A percentile compares a stretch with the other conserved stretches of the same genome.
Evolutionary conservation across 345 rosid genomes (phyloP).

Genomic region (Syzygium jambos): DNA sequence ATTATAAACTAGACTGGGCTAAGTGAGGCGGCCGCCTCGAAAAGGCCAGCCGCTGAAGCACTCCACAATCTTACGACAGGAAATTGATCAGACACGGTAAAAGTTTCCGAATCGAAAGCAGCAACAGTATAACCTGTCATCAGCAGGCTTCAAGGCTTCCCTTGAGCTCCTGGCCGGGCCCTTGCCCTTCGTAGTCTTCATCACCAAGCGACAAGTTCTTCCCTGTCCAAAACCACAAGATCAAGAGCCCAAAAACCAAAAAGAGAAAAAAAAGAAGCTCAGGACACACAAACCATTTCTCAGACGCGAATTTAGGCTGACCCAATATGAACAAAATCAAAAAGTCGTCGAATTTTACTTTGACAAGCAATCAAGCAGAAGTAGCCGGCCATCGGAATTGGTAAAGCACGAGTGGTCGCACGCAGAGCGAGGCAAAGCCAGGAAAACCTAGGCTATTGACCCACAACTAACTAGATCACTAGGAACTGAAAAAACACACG

Average conservation of each 20-base stretch:
- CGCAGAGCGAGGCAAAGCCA: not conserved
- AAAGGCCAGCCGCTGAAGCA: not conserved
- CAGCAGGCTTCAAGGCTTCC: constrained; percentile 24
- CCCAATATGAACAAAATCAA: not conserved
- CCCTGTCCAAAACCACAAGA: not conserved
- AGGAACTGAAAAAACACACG: not conserved
- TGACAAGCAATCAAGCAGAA: not conserved
- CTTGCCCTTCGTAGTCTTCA: constrained; percentile 39
- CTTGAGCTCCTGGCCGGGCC: constrained; percentile 16
- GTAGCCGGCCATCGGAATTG: not conserved
- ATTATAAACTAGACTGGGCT: not conserved
- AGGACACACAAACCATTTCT: not conserved
- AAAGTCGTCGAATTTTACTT: not conserved
- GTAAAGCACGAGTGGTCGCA: not conserved
- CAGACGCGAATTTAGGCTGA: not conserved
- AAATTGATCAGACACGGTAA: not conserved
- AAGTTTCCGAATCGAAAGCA: not conserved
- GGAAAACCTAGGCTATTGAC: not conserved
- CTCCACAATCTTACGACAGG: not conserved
- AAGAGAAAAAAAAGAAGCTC: not conserved
- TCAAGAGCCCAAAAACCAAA: not conserved
- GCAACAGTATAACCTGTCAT: constrained; percentile 19
- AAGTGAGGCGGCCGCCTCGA: not conserved
- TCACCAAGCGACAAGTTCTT: not conserved
- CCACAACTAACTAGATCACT: not conserved